A percentile compares a stretch with the other conserved stretches of the same genome.
phyloP scores from a whole-genome alignment of 208 protist species.

The Crithidia acanthocephali region DNA sequence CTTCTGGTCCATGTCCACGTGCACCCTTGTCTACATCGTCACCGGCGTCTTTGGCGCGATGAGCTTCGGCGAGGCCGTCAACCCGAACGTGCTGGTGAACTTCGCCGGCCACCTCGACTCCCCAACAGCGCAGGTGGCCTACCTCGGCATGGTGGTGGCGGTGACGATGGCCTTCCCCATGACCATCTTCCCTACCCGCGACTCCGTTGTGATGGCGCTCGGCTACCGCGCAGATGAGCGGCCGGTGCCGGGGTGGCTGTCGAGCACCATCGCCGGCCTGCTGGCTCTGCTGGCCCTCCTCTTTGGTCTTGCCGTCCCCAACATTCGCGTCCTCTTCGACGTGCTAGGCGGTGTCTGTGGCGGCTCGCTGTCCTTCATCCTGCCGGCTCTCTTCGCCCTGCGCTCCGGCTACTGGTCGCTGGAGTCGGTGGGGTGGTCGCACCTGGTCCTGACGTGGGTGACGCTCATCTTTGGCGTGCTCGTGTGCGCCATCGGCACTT shows the following conservation, averaged over 20 bases:
- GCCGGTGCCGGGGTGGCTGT: conserved; percentile 37
- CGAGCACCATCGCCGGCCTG: conserved; percentile 44
- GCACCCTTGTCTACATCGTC: conserved; percentile 69
- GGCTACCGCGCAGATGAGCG: conserved; percentile 58
- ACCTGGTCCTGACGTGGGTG: conserved; percentile 45
- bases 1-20: conserved; percentile 57
- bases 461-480: conserved; percentile 50
- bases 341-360: conserved; percentile 79
- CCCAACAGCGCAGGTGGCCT: conserved; percentile 62
- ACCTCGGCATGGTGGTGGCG: conserved; percentile 66
- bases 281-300: conserved; percentile 71
- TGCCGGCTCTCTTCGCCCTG: conserved; percentile 75
- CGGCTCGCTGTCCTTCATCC: conserved; percentile 72
- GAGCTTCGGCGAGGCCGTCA: conserved; percentile 62
- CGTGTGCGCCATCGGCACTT: conserved; percentile 62
- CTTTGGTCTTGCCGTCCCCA: conserved; percentile 69
- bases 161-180: conserved; percentile 89
- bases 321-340: conserved; percentile 78
- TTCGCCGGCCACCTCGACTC: conserved; percentile 51
- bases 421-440: conserved; percentile 38
- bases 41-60: conserved; percentile 70
- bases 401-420: conserved; percentile 52
- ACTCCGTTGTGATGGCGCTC: conserved; percentile 66
- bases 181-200: conserved; percentile 80
- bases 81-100: conserved; percentile 82